These are phyloP conservation scores for Didymellaceae sp. DNA, from an alignment of 2,329 filamentous ascomycete genomes.

Conservation along the genomic window DNA sequence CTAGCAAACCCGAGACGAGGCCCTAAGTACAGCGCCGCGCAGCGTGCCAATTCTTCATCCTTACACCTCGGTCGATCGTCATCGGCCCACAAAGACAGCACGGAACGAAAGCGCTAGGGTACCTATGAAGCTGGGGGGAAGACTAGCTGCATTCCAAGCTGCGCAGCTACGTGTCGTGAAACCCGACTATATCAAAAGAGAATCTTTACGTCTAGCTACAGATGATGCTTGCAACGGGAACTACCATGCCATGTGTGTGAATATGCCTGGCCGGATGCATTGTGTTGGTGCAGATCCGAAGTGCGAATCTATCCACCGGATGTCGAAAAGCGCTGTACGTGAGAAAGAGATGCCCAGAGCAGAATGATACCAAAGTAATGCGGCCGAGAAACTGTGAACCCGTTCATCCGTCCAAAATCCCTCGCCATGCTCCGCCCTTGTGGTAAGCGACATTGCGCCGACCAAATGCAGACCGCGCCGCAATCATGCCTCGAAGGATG, in stretches of 20 bases:
- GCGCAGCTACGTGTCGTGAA: slow-evolving; percentile 35
- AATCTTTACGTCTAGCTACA: slow-evolving; percentile 16
- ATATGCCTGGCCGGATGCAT: slow-evolving; percentile 27
- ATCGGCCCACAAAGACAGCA: slow-evolving; percentile 10
- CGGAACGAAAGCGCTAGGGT: slow-evolving; percentile 10
- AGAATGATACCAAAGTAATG: slow-evolving; percentile 19
- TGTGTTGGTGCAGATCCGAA: slow-evolving; percentile 11
- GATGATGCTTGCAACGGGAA: slow-evolving; percentile 21
- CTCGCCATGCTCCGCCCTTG: slow-evolving; percentile 20
- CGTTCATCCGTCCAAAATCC: slow-evolving; percentile 10
- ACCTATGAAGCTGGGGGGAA: slow-evolving; percentile 20
- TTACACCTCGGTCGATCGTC: slow-evolving; percentile 25
- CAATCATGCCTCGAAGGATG: slow-evolving; percentile 10
- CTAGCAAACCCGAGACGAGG: slow-evolving; percentile 12
- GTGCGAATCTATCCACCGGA: slow-evolving; percentile 2
- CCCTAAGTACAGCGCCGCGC: slow-evolving; percentile 4
- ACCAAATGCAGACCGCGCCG: slow-evolving; percentile 26
- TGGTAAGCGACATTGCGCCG: slow-evolving; percentile 20
- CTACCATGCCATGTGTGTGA: slow-evolving; percentile 33
- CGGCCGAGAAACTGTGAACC: slow-evolving; percentile 9
- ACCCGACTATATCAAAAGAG: slow-evolving; percentile 16
- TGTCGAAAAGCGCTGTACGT: slow-evolving; percentile 16
- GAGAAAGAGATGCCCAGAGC: slow-evolving; percentile 6
- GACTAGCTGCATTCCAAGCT: slow-evolving; percentile 21
- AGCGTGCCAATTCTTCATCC: slow-evolving; percentile 17